A percentile compares a stretch with the other conserved stretches of the same genome.
phyloP scores from a whole-genome alignment of 1,139 yeast genomes.

The Citeromyces hawaiiensis region DNA sequence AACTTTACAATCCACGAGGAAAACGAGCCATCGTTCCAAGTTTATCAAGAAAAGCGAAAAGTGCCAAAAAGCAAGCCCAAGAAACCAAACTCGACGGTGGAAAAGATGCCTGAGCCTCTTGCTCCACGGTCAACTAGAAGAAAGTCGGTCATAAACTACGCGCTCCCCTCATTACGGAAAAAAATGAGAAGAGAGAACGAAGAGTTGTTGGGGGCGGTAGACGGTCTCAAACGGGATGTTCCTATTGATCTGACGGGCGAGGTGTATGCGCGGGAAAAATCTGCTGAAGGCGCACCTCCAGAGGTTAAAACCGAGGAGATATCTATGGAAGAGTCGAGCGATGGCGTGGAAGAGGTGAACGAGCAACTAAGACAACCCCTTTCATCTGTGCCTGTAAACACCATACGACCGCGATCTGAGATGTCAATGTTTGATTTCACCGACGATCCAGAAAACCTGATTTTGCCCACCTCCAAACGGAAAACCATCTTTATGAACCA shows the following conservation, averaged over 20 bases:
- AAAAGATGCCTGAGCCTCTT: neutral
- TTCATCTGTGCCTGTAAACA: conserved; percentile 5
- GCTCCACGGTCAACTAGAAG: conserved; percentile 24
- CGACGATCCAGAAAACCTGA: conserved; percentile 7
- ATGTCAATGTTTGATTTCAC: conserved; percentile 21
- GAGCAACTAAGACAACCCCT: conserved; percentile 3
- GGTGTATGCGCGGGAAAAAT: neutral
- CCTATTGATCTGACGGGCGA: neutral
- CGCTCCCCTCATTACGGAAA: conserved; percentile 50
- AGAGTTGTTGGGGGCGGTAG: conserved; percentile 40
- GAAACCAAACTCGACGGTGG: neutral
- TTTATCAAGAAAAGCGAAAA: neutral
- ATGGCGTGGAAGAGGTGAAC: neutral
- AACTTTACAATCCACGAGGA: neutral
- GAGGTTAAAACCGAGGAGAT: conserved; percentile 8
- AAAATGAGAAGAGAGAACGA: conserved; percentile 64
- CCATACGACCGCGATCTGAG: neutral
- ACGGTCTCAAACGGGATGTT: neutral
- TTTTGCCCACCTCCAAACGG: conserved; percentile 1
- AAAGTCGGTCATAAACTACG: conserved; percentile 43
- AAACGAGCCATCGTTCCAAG: neutral
- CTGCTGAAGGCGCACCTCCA: neutral
- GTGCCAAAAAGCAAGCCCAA: neutral
- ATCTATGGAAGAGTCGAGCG: conserved; percentile 11
- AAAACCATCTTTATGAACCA: neutral